A percentile compares a stretch with the other conserved stretches of the same genome.
These are phyloP conservation scores for Gossypium anomalum DNA, from an alignment of 345 rosid species.

Conservation along the genomic window DNA sequence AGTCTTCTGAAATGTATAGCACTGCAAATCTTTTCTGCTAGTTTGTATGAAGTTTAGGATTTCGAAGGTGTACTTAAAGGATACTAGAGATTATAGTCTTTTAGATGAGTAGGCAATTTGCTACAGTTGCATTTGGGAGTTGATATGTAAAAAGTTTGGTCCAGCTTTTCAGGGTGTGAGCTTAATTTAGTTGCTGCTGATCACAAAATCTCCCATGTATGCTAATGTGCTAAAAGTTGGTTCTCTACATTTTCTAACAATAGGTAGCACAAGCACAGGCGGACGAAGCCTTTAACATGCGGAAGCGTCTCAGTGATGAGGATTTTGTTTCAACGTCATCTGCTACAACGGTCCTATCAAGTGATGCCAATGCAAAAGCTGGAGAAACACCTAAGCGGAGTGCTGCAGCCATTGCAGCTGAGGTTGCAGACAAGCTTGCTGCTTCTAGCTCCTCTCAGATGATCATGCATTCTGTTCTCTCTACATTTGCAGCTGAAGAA, in stretches of 20 bases:
- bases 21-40: not conserved
- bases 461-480: constrained; percentile 89
- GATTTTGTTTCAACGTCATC: constrained; percentile 30
- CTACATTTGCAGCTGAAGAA: constrained; percentile 89
- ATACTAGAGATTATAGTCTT: not conserved
- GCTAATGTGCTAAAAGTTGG: not conserved
- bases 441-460: constrained; percentile 87
- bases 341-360: not conserved
- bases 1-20: not conserved
- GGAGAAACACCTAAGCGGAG: constrained; percentile 60
- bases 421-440: constrained; percentile 87
- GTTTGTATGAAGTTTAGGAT: not conserved
- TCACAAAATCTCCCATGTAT: not conserved
- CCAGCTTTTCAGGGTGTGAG: not conserved
- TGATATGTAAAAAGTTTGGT: not conserved
- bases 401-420: constrained; percentile 90
- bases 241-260: not conserved
- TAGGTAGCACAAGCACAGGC: constrained; percentile 79
- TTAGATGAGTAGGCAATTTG: not conserved
- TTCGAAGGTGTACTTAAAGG: not conserved
- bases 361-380: constrained; percentile 32
- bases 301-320: constrained; percentile 54
- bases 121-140: not conserved
- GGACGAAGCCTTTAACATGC: constrained; percentile 70
- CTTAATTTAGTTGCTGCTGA: not conserved